Evolutionary conservation across 306 rosid species (phyloP).

Genomic region (Datisca glomerata): DNA sequence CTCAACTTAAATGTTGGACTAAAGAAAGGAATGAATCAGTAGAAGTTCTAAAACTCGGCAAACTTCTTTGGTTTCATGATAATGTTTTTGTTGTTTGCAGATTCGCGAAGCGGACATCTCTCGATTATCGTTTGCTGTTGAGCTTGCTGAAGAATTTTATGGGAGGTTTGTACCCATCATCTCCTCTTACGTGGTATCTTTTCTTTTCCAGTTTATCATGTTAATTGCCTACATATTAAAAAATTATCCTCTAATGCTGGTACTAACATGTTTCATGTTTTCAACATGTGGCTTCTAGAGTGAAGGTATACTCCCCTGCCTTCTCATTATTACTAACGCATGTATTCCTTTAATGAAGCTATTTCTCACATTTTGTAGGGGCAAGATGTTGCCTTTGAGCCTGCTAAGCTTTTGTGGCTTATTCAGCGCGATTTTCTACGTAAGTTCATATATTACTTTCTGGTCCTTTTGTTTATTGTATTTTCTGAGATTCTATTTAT

Average conservation of each 20-base stretch:
- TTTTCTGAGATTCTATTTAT: not conserved
- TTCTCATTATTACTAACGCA: conserved; percentile 2
- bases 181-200: conserved; percentile 1
- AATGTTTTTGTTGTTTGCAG: conserved; percentile 30
- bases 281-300: conserved; percentile 44
- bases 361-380: conserved; percentile 44
- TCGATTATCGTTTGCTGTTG: conserved; percentile 92
- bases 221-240: not conserved
- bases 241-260: conserved; percentile 9
- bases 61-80: conserved; percentile 1
- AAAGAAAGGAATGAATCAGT: too few species aligned
- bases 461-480: not conserved
- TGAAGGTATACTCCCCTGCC: conserved; percentile 56
- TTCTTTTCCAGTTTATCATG: not conserved
- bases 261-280: conserved; percentile 31
- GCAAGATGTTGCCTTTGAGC: conserved; percentile 94
- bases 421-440: conserved; percentile 98
- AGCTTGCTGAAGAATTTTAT: conserved; percentile 98
- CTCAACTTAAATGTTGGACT: too few species aligned
- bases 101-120: conserved; percentile 98
- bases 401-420: conserved; percentile 97
- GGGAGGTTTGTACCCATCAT: conserved; percentile 76
- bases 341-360: conserved; percentile 2
- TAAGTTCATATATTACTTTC: conserved; percentile 28
- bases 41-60: not conserved